Conservation (phyloP, 2,329 filamentous ascomycete species). For the Penicillium sp. region DNA sequence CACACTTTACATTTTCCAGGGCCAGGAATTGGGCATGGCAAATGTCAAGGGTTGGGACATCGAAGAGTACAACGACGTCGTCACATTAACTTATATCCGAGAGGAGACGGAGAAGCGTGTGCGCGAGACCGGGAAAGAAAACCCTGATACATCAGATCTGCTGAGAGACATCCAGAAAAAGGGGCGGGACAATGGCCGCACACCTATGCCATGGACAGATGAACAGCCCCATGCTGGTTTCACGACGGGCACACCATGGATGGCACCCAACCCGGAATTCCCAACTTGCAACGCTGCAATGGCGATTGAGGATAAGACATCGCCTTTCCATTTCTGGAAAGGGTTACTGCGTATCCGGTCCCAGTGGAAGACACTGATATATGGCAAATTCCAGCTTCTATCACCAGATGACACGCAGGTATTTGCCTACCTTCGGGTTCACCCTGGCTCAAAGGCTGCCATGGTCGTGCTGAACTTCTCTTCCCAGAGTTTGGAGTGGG, state of each 20-base stretch:
- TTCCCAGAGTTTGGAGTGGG: neutral
- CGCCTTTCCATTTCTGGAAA: slow-evolving; percentile 58
- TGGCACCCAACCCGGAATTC: slow-evolving; percentile 64
- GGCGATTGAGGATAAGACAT: slow-evolving; percentile 35
- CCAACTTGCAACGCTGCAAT: slow-evolving; percentile 53
- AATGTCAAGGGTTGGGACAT: slow-evolving; percentile 53
- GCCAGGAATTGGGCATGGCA: slow-evolving; percentile 50
- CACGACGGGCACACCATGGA: slow-evolving; percentile 59
- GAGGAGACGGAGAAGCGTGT: neutral
- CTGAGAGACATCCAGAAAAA: slow-evolving; percentile 33
- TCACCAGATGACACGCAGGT: neutral
- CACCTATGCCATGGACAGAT: slow-evolving; percentile 57
- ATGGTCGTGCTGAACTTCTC: neutral
- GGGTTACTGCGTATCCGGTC: neutral
- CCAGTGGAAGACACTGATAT: neutral
- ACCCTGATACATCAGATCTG: slow-evolving; percentile 24
- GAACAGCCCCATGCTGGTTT: neutral
- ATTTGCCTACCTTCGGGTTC: neutral
- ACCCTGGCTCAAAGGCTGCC: neutral
- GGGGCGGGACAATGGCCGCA: slow-evolving; percentile 63
- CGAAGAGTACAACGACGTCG: slow-evolving; percentile 65
- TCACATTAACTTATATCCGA: slow-evolving; percentile 6
- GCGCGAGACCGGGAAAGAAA: slow-evolving; percentile 16
- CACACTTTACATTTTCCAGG: slow-evolving; percentile 51
- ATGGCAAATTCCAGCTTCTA: neutral